Evolutionary conservation across 1,284 basidiomycete genomes (phyloP).

Genomic region (Exobasidium cylindrosporum): DNA sequence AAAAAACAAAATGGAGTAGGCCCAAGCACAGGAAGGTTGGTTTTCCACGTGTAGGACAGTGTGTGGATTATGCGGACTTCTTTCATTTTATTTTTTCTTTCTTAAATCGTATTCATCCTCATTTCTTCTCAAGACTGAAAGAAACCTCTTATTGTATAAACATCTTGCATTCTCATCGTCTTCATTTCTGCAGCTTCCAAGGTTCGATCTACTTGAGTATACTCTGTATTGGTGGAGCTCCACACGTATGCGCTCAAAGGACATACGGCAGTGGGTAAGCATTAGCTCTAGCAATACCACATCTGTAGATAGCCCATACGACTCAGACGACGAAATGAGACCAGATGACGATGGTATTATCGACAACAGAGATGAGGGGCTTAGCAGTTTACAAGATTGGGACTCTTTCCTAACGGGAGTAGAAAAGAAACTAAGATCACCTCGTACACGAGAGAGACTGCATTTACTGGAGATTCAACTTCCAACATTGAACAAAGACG

Average conservation of each 20-base stretch:
- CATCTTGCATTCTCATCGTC: too few species aligned
- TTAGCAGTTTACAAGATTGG: slow-evolving; percentile 28
- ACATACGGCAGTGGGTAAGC: slow-evolving; percentile 32
- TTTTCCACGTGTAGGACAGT: too few species aligned
- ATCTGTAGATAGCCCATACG: slow-evolving; percentile 37
- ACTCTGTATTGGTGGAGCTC: not conserved
- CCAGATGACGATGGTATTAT: slow-evolving; percentile 16
- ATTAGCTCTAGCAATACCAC: slow-evolving; percentile 22
- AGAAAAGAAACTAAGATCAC: slow-evolving; percentile 21
- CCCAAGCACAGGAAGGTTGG: too few species aligned
- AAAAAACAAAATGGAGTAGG: too few species aligned
- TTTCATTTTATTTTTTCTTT: too few species aligned
- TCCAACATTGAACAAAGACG: slow-evolving; percentile 25
- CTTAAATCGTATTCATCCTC: too few species aligned
- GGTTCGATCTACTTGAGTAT: not conserved
- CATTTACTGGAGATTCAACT: slow-evolving; percentile 28
- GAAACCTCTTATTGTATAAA: too few species aligned
- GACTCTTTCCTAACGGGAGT: slow-evolving; percentile 28
- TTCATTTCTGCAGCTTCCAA: too few species aligned
- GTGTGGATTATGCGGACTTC: too few species aligned
- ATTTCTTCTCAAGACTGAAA: too few species aligned
- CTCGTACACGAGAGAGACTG: slow-evolving; percentile 31
- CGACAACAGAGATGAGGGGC: slow-evolving; percentile 17
- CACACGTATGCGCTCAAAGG: slow-evolving; percentile 17
- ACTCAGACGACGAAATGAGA: slow-evolving; percentile 46